A percentile compares a stretch with the other conserved stretches of the same genome.
Evolutionary conservation across 1,139 yeast genomes (phyloP).

Genomic region (Yamadazyma diospyri): DNA sequence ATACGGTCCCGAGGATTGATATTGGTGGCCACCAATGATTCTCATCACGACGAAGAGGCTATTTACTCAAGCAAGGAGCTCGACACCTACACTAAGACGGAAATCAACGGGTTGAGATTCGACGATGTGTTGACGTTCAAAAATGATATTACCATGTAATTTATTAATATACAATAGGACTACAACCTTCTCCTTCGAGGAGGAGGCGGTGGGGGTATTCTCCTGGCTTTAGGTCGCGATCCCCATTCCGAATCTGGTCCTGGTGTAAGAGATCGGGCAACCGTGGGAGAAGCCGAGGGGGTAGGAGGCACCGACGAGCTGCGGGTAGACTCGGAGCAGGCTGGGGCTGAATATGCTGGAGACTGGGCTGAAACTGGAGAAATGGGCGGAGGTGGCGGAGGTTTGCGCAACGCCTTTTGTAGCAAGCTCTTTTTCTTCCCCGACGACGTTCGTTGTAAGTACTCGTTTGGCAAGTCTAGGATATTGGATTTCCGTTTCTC

Average conservation of each 20-base stretch:
- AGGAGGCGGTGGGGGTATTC: conserved; percentile 14
- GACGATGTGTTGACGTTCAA: conserved; percentile 67
- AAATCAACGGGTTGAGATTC: conserved; percentile 72
- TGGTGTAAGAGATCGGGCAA: conserved; percentile 2
- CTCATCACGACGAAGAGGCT: conserved; percentile 26
- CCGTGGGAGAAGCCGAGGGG: conserved; percentile 4
- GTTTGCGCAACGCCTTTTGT: conserved; percentile 32
- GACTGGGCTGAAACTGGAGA: background rate
- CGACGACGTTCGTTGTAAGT: conserved; percentile 14
- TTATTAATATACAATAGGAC: background rate
- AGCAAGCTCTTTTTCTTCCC: conserved; percentile 15
- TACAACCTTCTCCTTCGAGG: conserved; percentile 13
- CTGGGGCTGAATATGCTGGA: conserved; percentile 1
- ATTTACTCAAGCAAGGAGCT: conserved; percentile 30
- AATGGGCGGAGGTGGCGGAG: conserved; percentile 37
- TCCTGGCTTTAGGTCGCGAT: too few species aligned
- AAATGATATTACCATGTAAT: conserved; percentile 61
- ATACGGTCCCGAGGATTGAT: conserved; percentile 81
- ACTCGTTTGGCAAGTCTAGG: conserved; percentile 36
- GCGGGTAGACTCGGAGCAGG: background rate
- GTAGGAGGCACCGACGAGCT: conserved; percentile 4
- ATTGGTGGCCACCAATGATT: conserved; percentile 62
- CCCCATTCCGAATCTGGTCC: conserved; percentile 2
- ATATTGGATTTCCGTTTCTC: conserved; percentile 17
- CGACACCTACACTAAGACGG: conserved; percentile 46